Base-by-base conservation (phyloP, 2,329 filamentous ascomycete genomes). In the Bipolaris sorokiniana region DNA sequence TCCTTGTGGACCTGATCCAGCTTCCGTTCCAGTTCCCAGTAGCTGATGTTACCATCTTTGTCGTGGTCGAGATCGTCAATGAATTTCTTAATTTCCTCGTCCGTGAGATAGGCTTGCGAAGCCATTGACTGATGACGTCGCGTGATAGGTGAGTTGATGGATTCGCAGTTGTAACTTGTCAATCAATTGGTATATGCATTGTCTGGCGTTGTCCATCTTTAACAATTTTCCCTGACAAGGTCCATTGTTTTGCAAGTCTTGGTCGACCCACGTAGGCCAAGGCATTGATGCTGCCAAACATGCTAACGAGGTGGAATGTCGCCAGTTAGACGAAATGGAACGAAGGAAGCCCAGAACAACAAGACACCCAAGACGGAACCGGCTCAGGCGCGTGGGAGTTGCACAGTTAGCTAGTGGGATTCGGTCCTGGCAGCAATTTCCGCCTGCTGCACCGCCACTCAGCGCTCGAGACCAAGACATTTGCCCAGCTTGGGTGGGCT, bases 41-140 rank as follows among this genome's bases (percentile, higher is more conserved):
- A 84, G 54, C 81, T 79, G 54, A 86, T 81, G 62, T 73, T 74
- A 11, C 83, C 83, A 66, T 86, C 80, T 18, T 77, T 76, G 57
- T 85, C 78, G 59, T 78, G 77, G 63, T 86, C 83, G 3, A 86
- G 72, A 28, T 82, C 80, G 55, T 84, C 76, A 38, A 86, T 74
- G 51, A 86, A 86, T 3, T 76, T 67, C 6, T 79, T 70, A 45
- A 86, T 82, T 63, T 86, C 83, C 6, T 81, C 75, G 48, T 84
- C 77, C 6, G 66, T 74, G 13, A 76, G 67, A 37, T 60, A 67
- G 34, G 67, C 65, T 56, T 65, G 60, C 3, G 58, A 49, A 49
- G 67, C 60, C 71, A 74, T 74, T 33, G 49, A 55, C 28, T 37
- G 15, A n/a, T 49, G 51, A 31, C 7, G 23, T 23, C 23, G 20